Percentiles rank a stretch among this genome's conserved stretches.
Conservation (phyloP, 768 basidiomycete species). For the Leccinellum rugosiceps region DNA sequence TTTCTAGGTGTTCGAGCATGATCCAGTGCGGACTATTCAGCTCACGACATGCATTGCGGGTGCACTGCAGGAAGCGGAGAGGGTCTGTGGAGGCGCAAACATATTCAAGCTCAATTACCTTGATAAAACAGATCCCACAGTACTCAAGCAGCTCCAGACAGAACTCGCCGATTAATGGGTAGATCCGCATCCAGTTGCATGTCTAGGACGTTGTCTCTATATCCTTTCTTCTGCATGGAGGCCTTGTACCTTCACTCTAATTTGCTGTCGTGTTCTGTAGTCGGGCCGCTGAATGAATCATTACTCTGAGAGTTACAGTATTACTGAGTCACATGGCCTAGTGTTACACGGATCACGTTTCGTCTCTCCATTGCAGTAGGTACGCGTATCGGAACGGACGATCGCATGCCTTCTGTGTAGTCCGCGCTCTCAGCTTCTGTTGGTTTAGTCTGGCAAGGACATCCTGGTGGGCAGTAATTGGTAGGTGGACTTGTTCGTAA, state of each 20-base stretch:
- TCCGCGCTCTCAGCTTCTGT: constrained; percentile 4
- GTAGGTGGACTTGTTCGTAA: background rate
- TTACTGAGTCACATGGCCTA: constrained; percentile 12
- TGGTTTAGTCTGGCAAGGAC: constrained; percentile 37
- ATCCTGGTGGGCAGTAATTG: constrained; percentile 40
- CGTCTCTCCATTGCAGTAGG: constrained; percentile 49
- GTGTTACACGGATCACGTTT: constrained; percentile 38
- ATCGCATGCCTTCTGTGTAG: constrained; percentile 12
- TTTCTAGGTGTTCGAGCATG: constrained; percentile 60
- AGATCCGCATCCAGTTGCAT: background rate
- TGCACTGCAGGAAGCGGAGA: constrained; percentile 63
- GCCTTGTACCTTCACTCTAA: constrained; percentile 1
- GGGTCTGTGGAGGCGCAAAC: constrained; percentile 52
- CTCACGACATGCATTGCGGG: constrained; percentile 59
- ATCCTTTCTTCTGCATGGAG: background rate
- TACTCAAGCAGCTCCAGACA: constrained; percentile 68
- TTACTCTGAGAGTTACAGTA: background rate
- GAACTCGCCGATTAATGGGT: constrained; percentile 35
- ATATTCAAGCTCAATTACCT: constrained; percentile 62
- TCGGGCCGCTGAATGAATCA: background rate
- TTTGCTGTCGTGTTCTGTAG: constrained; percentile 3
- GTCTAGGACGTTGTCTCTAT: background rate
- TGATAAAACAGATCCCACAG: constrained; percentile 62
- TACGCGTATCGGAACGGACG: constrained; percentile 44
- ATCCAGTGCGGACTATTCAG: constrained; percentile 65